Base-by-base conservation (phyloP, 495 filamentous ascomycete species). In the Daldinia grandis region DNA sequence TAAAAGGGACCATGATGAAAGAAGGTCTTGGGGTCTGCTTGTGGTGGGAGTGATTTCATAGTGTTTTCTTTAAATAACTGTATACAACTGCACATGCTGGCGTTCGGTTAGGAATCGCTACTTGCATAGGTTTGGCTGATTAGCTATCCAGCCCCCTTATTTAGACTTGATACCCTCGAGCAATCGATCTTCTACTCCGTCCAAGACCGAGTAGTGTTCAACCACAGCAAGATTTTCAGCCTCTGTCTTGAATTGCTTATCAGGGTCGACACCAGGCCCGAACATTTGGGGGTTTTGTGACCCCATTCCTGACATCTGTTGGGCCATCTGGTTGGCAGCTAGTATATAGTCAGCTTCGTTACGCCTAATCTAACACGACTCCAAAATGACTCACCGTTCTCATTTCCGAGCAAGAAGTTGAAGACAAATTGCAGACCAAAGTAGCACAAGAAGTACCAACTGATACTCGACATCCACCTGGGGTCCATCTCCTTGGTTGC, bases 371-470 rank as follows among this genome's bases (percentile, higher is more conserved):
- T 15, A 9, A 24, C 5, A 38, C 19, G 27, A 54, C 5, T 15
- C 17, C 17, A 7, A 19, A 27, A 7, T 37, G 28, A 80, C 89
- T 79, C 82, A 97, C 94, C 87, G 76, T 99, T 99, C 71, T 98
- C 95, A 78, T 91, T 95, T 12, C 95, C 95, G 21, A 99, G 87
- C 51, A 99, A 89, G 78, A 97, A 98, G 69, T 93, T 97, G 81
- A 98, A 99, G n/a, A 98, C 94, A 54, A 94, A 92, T 78, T 98
- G 95, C 58, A 99, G 85, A 38, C 95, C 95, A 78, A 99, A 97
- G 68, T 98, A 87, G 73, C 95, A 97, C 56, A 99, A 82, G 77
- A 99, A 98, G 81, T 99, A 99, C 95, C 94, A 98, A 51, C 94
- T 97, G 74, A 99, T 88, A 75, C 92, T 95, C 1, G 95, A 98